Evolutionary conservation across 345 rosid genomes (phyloP).

Genomic region (Populus tremula): DNA sequence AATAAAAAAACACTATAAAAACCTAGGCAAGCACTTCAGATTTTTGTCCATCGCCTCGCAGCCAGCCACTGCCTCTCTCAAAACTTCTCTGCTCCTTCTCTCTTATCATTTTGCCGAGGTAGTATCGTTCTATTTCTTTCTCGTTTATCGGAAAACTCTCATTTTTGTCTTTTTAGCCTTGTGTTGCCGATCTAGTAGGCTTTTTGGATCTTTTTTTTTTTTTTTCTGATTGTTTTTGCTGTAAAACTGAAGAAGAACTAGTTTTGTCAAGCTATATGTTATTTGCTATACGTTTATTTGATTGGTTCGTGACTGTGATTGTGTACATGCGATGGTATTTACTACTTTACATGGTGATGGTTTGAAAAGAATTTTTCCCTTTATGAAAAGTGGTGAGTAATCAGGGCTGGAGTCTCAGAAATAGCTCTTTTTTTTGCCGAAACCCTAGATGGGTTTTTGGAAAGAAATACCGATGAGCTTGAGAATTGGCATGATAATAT

Average conservation of each 20-base stretch:
- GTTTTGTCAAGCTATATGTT: too few relatives aligned
- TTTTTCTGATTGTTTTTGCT: too few relatives aligned
- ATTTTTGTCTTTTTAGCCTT: too few relatives aligned
- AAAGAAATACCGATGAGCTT: conserved; percentile 45
- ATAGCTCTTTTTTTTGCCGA: conserved; percentile 31
- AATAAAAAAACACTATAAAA: background rate
- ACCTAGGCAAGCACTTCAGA: background rate
- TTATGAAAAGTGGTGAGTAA: conserved; percentile 14
- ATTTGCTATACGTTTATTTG: too few relatives aligned
- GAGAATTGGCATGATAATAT: conserved; percentile 47
- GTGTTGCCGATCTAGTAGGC: too few relatives aligned
- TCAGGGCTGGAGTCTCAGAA: conserved; percentile 66
- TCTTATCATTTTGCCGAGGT: conserved; percentile 7
- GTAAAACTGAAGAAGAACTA: too few relatives aligned
- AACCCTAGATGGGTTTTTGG: conserved; percentile 32
- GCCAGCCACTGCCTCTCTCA: background rate
- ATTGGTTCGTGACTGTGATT: background rate
- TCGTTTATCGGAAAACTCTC: too few relatives aligned
- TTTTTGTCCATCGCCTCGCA: background rate
- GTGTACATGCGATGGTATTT: conserved; percentile 10
- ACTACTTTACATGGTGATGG: conserved; percentile 6
- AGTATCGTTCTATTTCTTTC: background rate
- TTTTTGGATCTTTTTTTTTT: too few relatives aligned
- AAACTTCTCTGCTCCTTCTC: background rate
- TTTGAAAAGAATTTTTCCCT: conserved; percentile 13